Conservation (phyloP, 352 stramenopile species). For the Discostella stelligera region DNA sequence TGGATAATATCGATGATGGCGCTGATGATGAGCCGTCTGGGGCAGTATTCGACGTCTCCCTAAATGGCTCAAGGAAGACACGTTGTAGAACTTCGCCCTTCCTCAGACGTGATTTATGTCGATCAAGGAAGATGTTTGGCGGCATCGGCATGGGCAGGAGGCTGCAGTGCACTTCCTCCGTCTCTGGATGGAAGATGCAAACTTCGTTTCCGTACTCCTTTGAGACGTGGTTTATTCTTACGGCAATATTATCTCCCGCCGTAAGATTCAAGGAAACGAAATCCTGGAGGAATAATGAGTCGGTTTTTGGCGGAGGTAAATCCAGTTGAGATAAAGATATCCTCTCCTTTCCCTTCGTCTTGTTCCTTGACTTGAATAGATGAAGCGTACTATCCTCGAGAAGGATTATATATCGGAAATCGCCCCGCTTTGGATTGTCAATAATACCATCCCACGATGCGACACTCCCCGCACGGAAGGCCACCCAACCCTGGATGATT, state of each 20-base stretch:
- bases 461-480: slow-evolving; percentile 18
- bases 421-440: slow-evolving; percentile 18
- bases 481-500: slow-evolving; percentile 47
- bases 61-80: slow-evolving; percentile 19
- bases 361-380: slow-evolving; percentile 32
- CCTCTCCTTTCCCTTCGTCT: slow-evolving; percentile 17
- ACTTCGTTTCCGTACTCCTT: slow-evolving; percentile 35
- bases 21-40: background rate
- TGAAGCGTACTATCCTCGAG: slow-evolving; percentile 39
- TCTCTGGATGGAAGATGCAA: slow-evolving; percentile 29
- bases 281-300: slow-evolving; percentile 12
- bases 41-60: slow-evolving; percentile 1
- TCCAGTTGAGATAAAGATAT: no score
- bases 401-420: slow-evolving; percentile 45
- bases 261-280: slow-evolving; percentile 33
- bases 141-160: slow-evolving; percentile 33
- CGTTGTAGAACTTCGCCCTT: slow-evolving; percentile 18
- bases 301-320: slow-evolving; percentile 1
- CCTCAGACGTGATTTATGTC: slow-evolving; percentile 32
- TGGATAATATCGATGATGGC: background rate
- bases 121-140: slow-evolving; percentile 21
- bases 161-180: slow-evolving; percentile 8
- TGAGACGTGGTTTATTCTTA: slow-evolving; percentile 23
- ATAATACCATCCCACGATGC: slow-evolving; percentile 30
- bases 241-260: slow-evolving; percentile 12